A percentile compares a stretch with the other conserved stretches of the same genome.
Evolutionary conservation across 1,284 basidiomycete genomes (phyloP).

Genomic region (Rhodotorula sp.): DNA sequence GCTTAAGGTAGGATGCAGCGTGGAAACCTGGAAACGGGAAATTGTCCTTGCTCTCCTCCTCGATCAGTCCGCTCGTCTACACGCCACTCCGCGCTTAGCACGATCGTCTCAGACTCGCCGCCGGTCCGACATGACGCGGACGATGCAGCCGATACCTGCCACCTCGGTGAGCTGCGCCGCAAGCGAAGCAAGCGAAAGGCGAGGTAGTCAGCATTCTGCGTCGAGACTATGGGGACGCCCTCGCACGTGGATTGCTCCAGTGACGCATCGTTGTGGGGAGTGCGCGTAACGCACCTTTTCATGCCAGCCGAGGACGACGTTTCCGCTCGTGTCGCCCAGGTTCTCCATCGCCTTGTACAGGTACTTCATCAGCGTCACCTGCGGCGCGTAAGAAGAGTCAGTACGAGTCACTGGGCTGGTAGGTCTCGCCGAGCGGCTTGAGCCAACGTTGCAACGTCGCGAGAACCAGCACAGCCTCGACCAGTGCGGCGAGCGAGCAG

Average conservation of each 20-base stretch:
- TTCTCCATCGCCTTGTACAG: slow-evolving; percentile 93
- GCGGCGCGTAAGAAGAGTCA: background rate
- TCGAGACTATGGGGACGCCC: too few species aligned
- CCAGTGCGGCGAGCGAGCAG: background rate
- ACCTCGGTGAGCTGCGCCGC: slow-evolving; percentile 79
- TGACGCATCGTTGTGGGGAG: too few species aligned
- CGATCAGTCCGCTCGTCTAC: background rate
- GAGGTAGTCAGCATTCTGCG: background rate
- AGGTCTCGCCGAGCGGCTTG: background rate
- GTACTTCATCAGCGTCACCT: slow-evolving; percentile 94
- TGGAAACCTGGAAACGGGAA: too few species aligned
- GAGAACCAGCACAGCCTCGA: too few species aligned
- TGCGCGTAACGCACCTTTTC: slow-evolving; percentile 86
- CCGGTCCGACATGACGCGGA: slow-evolving; percentile 95
- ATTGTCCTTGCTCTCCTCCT: background rate
- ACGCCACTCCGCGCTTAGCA: background rate
- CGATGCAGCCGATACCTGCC: slow-evolving; percentile 94
- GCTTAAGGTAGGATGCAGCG: too few species aligned
- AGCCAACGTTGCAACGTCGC: too few species aligned
- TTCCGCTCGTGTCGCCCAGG: slow-evolving; percentile 71
- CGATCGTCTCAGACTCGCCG: slow-evolving; percentile 62
- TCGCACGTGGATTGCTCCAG: too few species aligned
- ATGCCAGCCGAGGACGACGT: slow-evolving; percentile 89
- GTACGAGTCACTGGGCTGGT: background rate
- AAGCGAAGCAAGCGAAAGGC: background rate